A percentile compares a stretch with the other conserved stretches of the same genome.
Evolutionary conservation across 2,329 filamentous ascomycete species (phyloP).

Genomic region (Fusarium sambucinum): DNA sequence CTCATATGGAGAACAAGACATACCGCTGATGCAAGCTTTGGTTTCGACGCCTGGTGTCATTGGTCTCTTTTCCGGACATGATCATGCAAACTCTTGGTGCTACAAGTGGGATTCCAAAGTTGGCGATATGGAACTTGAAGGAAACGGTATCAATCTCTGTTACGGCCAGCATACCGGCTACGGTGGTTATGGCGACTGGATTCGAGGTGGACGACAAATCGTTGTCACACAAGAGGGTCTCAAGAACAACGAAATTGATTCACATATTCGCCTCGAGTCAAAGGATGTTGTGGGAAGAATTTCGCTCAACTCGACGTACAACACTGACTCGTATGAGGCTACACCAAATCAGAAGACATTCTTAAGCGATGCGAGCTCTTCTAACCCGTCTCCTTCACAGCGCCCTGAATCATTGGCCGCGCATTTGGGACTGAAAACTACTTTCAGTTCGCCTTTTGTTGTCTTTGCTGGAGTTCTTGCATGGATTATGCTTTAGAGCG

Average conservation of each 20-base stretch:
- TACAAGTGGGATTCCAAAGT: constrained; percentile 60
- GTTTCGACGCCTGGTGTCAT: constrained; percentile 66
- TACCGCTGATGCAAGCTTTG: constrained; percentile 72
- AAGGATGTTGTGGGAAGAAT: constrained; percentile 64
- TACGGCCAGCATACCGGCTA: constrained; percentile 78
- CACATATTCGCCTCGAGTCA: constrained; percentile 72
- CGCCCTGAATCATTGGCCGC: constrained; percentile 1
- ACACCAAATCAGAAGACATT: constrained; percentile 56
- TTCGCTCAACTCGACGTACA: constrained; percentile 70
- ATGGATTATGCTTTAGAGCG: constrained; percentile 12
- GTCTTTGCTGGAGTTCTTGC: neutral
- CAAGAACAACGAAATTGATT: constrained; percentile 59
- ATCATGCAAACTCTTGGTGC: constrained; percentile 73
- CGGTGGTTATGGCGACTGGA: constrained; percentile 75
- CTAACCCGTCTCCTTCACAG: neutral
- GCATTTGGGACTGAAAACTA: neutral
- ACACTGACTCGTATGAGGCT: constrained; percentile 64
- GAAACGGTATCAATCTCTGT: constrained; percentile 62
- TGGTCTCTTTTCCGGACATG: constrained; percentile 73
- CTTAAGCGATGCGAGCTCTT: neutral
- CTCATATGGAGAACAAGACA: constrained; percentile 64
- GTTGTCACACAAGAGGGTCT: constrained; percentile 59
- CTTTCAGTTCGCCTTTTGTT: neutral
- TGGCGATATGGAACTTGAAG: constrained; percentile 61
- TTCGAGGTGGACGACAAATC: constrained; percentile 71